Evolutionary conservation across 345 rosid species (phyloP).

Genomic region (Syzygium oleosum): DNA sequence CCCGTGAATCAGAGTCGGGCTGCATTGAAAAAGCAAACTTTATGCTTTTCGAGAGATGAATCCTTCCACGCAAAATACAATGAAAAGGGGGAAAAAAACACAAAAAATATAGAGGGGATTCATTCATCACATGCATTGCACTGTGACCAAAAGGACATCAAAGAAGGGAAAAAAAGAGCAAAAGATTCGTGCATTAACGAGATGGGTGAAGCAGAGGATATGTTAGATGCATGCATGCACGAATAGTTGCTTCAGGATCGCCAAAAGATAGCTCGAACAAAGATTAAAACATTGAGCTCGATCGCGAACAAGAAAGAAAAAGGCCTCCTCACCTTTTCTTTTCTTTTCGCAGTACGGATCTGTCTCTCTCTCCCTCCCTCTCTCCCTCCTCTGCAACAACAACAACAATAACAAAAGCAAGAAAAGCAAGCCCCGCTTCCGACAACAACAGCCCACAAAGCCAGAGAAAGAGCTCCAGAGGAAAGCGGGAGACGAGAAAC

Average conservation of each 20-base stretch:
- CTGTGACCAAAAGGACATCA: background rate
- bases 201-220: background rate
- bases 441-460: background rate
- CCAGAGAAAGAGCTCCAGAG: background rate
- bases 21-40: background rate
- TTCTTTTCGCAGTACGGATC: background rate
- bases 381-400: background rate
- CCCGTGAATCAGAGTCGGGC: background rate
- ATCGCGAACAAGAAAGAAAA: background rate
- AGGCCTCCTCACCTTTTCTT: background rate
- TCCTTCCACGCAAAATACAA: background rate
- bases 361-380: background rate
- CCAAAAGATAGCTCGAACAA: background rate
- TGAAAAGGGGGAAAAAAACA: background rate
- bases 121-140: background rate
- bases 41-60: background rate
- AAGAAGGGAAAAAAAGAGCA: background rate
- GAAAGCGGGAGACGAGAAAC: slow-evolving; percentile 5
- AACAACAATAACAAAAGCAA: background rate
- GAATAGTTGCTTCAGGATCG: background rate
- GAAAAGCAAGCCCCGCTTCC: background rate
- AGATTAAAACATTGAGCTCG: background rate
- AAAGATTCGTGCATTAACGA: background rate
- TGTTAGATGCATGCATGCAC: background rate
- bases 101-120: background rate